A percentile compares a stretch with the other conserved stretches of the same genome.
phyloP scores from a whole-genome alignment of 208 protist genomes.

The Leishmania tarentolae region DNA sequence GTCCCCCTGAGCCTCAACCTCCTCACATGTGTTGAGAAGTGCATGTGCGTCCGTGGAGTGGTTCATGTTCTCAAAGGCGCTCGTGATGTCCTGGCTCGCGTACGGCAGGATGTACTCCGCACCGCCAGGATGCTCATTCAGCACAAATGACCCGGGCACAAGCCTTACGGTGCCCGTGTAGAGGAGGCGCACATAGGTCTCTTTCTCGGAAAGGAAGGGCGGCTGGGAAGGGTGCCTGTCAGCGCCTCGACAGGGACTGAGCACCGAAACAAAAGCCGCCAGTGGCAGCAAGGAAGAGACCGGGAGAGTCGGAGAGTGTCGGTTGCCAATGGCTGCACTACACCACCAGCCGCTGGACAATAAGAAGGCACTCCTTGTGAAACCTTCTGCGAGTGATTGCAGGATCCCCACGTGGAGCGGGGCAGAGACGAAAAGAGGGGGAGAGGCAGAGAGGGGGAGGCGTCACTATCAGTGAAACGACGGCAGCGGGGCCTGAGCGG shows the following conservation, averaged over 20 bases:
- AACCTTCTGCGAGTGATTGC: neutral
- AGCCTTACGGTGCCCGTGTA: constrained; percentile 16
- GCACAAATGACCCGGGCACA: constrained; percentile 40
- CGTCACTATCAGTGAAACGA: too few relatives aligned
- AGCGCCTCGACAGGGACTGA: neutral
- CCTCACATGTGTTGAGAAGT: constrained; percentile 20
- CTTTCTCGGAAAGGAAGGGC: neutral
- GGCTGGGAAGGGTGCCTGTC: neutral
- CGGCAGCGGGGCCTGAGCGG: neutral
- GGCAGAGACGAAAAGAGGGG: neutral
- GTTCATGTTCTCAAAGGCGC: constrained; percentile 36
- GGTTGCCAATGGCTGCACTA: neutral
- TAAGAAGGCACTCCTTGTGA: neutral
- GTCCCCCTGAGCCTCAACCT: neutral
- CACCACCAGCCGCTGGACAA: neutral
- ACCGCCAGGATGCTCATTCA: constrained; percentile 44
- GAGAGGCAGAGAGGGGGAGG: neutral
- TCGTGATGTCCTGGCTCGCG: constrained; percentile 38
- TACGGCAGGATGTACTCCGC: constrained; percentile 37
- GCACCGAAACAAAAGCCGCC: neutral
- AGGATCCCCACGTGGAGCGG: neutral
- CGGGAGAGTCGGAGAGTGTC: neutral
- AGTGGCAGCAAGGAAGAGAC: neutral
- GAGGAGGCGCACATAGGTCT: constrained; percentile 22
- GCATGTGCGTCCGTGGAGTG: constrained; percentile 36